A percentile compares a stretch with the other conserved stretches of the same genome.
Conservation (phyloP, 257 asterid species). For the Lithospermum erythrorhizon region DNA sequence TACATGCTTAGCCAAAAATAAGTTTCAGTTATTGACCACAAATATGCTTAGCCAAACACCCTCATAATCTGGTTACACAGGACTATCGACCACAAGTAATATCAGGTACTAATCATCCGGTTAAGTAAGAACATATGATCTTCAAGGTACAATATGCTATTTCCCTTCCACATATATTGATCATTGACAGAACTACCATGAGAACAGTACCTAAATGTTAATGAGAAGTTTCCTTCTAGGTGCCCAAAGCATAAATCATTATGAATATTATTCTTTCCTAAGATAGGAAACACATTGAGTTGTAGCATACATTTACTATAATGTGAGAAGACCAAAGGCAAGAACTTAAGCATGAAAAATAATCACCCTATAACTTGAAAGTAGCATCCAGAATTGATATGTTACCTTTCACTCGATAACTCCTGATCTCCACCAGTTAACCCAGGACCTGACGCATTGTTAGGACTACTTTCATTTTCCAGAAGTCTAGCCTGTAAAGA, state of each 20-base stretch:
- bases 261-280: neutral
- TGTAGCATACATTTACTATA: neutral
- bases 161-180: neutral
- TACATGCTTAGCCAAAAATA: too few relatives aligned
- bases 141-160: neutral
- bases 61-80: neutral
- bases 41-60: too few relatives aligned
- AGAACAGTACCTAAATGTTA: neutral
- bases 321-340: neutral
- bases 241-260: neutral
- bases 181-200: too few relatives aligned
- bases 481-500: slow-evolving; percentile 69
- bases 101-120: neutral
- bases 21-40: too few relatives aligned
- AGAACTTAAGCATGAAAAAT: neutral
- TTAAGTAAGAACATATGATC: neutral
- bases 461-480: slow-evolving; percentile 31
- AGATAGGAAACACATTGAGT: too few relatives aligned
- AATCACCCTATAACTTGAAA: neutral
- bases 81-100: neutral
- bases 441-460: slow-evolving; percentile 30
- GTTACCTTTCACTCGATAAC: slow-evolving; percentile 38
- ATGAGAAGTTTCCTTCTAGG: neutral
- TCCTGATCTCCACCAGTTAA: slow-evolving; percentile 26
- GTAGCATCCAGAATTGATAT: neutral